Evolutionary conservation across 768 basidiomycete species (phyloP).

Genomic region (Amanita fuliginea): DNA sequence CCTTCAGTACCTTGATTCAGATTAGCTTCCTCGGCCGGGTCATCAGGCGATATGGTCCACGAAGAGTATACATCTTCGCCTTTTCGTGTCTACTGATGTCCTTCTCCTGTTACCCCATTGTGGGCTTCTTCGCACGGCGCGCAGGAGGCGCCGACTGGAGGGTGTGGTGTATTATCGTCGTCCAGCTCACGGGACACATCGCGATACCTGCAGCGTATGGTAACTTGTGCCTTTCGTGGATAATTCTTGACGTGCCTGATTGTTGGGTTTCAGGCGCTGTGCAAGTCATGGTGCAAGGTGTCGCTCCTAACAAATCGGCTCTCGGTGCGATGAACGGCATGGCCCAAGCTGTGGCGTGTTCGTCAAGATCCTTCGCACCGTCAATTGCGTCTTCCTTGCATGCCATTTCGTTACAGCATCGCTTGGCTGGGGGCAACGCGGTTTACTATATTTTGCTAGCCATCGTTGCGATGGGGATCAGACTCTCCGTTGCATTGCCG

Average conservation of each 20-base stretch:
- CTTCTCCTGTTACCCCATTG: slow-evolving; percentile 4
- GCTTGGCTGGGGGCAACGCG: too few species aligned
- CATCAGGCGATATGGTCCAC: too few species aligned
- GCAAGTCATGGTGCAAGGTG: not conserved
- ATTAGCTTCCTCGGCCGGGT: too few species aligned
- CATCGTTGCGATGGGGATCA: too few species aligned
- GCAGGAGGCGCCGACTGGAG: not conserved
- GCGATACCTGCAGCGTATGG: too few species aligned
- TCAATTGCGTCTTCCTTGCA: too few species aligned
- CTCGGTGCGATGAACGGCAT: slow-evolving; percentile 40
- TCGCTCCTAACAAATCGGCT: not conserved
- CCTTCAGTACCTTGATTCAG: too few species aligned
- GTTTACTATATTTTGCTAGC: too few species aligned
- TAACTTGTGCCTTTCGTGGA: not conserved
- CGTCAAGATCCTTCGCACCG: slow-evolving; percentile 9
- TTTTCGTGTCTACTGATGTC: slow-evolving; percentile 9
- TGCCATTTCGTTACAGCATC: too few species aligned
- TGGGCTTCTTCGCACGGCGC: slow-evolving; percentile 4
- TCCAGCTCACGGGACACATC: too few species aligned
- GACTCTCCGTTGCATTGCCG: too few species aligned
- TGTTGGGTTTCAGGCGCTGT: not conserved
- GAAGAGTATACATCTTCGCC: slow-evolving; percentile 31
- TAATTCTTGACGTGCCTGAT: not conserved
- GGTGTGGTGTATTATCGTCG: not conserved
- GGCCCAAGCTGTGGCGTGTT: slow-evolving; percentile 30